phyloP scores from a whole-genome alignment of 129 eudicot genomes.

The carrot (Daucus carota) region DH1_v3.0 NC_030384.2:39621001-39621500 shows the following conservation, averaged over 20 bases:
- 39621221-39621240: neutral
- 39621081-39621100: neutral
- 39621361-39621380: neutral
- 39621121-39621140: neutral
- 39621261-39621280: neutral
- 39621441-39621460: neutral
- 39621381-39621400: neutral
- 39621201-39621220: neutral
- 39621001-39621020: no score
- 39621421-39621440: neutral
- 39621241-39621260: neutral
- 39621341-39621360: neutral
- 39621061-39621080: neutral
- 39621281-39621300: neutral
- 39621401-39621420: neutral
- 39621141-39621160: neutral
- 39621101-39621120: neutral
- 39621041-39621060: neutral
- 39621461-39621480: neutral
- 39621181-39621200: neutral
- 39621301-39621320: neutral
- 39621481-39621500: slow-evolving; percentile 96
- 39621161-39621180: neutral
- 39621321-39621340: neutral
- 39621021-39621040: no score